phyloP scores from a whole-genome alignment of 2,329 filamentous ascomycete species.

The Biscogniauxia marginata region DNA sequence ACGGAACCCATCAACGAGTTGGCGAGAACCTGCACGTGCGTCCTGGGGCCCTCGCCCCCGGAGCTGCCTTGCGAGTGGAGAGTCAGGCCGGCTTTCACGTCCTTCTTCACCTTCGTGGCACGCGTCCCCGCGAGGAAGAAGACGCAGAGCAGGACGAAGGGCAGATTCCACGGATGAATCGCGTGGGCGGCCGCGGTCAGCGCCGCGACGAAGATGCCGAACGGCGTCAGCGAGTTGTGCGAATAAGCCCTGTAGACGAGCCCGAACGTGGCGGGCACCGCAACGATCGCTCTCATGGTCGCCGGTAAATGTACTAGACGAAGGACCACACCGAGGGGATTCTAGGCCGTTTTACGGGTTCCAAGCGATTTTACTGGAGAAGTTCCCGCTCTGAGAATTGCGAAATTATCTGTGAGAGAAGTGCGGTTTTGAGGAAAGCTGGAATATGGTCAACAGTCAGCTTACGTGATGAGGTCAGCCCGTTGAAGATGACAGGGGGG shows the following conservation, averaged over 20 bases:
- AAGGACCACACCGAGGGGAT: too few species aligned
- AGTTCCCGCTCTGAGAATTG: too few species aligned
- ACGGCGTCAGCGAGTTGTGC: slow-evolving; percentile 74
- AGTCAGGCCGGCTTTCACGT: slow-evolving; percentile 79
- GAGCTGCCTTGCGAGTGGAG: slow-evolving; percentile 69
- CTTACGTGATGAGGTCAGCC: neutral
- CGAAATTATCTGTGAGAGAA: too few species aligned
- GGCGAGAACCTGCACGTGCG: slow-evolving; percentile 82
- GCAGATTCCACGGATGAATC: slow-evolving; percentile 89
- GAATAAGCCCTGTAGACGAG: slow-evolving; percentile 68
- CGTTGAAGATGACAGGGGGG: too few species aligned
- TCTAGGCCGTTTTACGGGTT: too few species aligned
- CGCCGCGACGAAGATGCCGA: slow-evolving; percentile 69
- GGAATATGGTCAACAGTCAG: neutral
- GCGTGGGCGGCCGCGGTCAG: slow-evolving; percentile 78
- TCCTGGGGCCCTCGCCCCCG: slow-evolving; percentile 80
- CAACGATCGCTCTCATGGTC: slow-evolving; percentile 57
- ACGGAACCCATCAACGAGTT: slow-evolving; percentile 81
- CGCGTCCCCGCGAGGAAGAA: slow-evolving; percentile 86
- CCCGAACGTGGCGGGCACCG: slow-evolving; percentile 55
- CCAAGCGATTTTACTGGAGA: too few species aligned
- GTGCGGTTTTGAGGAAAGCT: neutral
- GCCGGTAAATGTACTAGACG: too few species aligned
- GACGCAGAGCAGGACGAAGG: slow-evolving; percentile 76
- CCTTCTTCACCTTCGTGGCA: slow-evolving; percentile 86